Evolutionary conservation across 805 yeast genomes (phyloP), one percentile per base, ranked within the genome.

Genomic region (Kodamaea neixiangensis): DNA sequence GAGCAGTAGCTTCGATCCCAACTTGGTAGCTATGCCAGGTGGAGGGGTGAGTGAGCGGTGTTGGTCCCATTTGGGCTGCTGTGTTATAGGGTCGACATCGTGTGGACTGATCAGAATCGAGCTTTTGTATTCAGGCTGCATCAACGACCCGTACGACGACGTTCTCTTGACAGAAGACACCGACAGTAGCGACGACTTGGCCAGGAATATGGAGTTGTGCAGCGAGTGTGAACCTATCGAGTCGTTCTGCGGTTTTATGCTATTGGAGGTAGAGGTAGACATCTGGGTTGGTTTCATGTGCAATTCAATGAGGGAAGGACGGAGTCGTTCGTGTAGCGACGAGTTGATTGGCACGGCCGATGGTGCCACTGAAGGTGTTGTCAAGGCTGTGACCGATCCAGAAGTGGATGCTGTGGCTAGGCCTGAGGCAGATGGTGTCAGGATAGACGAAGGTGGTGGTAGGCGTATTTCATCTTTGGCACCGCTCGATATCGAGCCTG

Each of bases 271-370:
- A 7, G 17, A 7, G 22, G 46, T 17, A 7, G 41, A 46, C 50
- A 48, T 21, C 35, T 25, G 48, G 1, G 34, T 37, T 15, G 41
- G 41, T 37, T 37, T 37, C 41, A 37, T 39, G 49, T 69, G 69
- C 33, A 71, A 54, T 53, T 71, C 76, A 19, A 69, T 58, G 35
- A 71, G 57, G 5, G 73, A 69, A 3, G 76, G 75, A 41, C 76
- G 59, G 43, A 71, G 54, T 21, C 60, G 58, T 38, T 72, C 75
- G 29, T 56, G 61, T 31, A 61, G 25, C n/a, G 64, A 52, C 21
- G 54, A 55, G 17, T 51, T 47, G 20, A 56, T 51, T 1, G 64
- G 60, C 14, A 54, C 51, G 20, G 58, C 49, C 10, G 63, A 57
- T 10, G 49, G 45, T 38, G 37, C 39, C 3, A 25, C 31, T n/a